Evolutionary conservation across 2,329 filamentous ascomycete species (phyloP).

Genomic region (Penicillium nordicum): DNA sequence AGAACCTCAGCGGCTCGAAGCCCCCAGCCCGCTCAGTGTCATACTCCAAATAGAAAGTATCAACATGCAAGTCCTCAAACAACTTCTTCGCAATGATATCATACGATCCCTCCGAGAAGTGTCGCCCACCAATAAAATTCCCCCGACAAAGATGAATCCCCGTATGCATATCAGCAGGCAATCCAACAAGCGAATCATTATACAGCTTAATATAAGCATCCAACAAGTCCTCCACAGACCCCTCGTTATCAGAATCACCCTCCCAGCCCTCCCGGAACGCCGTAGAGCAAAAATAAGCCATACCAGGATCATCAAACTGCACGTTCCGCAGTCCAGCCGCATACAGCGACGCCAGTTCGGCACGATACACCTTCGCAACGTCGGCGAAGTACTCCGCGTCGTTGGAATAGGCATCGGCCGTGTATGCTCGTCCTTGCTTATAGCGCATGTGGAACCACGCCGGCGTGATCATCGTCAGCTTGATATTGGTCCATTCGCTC

Average conservation of each 20-base stretch:
- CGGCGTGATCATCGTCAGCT: constrained; percentile 65
- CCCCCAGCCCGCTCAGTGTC: constrained; percentile 63
- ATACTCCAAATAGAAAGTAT: constrained; percentile 69
- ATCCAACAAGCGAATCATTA: constrained; percentile 64
- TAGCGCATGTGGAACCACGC: constrained; percentile 63
- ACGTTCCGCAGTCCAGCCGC: constrained; percentile 61
- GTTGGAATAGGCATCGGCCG: too few relatives aligned
- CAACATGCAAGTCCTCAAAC: constrained; percentile 60
- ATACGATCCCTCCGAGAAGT: constrained; percentile 65
- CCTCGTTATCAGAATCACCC: constrained; percentile 63
- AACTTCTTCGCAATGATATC: constrained; percentile 65
- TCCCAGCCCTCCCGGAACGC: constrained; percentile 69
- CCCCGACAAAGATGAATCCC: constrained; percentile 70
- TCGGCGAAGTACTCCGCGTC: constrained; percentile 60
- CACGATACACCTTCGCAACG: constrained; percentile 62
- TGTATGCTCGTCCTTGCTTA: too few relatives aligned
- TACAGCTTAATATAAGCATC: constrained; percentile 74
- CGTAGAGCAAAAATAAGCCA: constrained; percentile 70
- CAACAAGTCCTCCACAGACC: constrained; percentile 66
- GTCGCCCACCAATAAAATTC: constrained; percentile 64
- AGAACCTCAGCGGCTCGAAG: constrained; percentile 61
- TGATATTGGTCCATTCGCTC: constrained; percentile 61
- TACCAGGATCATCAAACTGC: constrained; percentile 64
- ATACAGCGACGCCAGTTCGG: constrained; percentile 59
- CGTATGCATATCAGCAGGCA: constrained; percentile 68